Percentiles rank a stretch among this genome's conserved stretches.
Conservation (phyloP, 345 rosid genomes). For the Mercurialis annua region DNA sequence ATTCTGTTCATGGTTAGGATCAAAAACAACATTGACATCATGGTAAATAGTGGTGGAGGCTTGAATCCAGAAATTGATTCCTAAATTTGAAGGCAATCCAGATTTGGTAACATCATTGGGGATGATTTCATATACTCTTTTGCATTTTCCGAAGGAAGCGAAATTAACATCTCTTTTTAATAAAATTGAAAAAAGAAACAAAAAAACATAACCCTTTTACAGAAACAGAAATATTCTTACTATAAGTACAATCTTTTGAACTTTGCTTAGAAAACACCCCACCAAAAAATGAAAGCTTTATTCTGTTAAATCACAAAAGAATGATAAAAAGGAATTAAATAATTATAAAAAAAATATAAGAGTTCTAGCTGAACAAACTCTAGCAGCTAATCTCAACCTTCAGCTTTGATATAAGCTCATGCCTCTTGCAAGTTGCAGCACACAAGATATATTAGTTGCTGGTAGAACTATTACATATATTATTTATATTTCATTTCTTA, state of each 20-base stretch:
- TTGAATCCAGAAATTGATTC: constrained; percentile 43
- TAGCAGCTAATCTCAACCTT: too few species aligned
- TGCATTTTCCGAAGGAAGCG: constrained; percentile 27
- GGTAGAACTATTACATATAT: too few species aligned
- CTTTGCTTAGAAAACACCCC: constrained; percentile 16
- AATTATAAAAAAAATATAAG: too few species aligned
- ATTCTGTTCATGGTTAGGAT: constrained; percentile 70
- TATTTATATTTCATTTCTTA: too few species aligned
- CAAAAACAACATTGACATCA: constrained; percentile 66
- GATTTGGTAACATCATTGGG: constrained; percentile 33
- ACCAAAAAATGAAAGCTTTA: background rate
- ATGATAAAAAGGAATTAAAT: too few species aligned
- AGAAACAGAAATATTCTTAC: constrained; percentile 7
- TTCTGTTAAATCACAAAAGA: background rate
- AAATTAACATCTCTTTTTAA: constrained; percentile 20
- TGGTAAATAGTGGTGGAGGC: constrained; percentile 39
- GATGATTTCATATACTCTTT: constrained; percentile 25
- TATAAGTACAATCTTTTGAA: background rate
- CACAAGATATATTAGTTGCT: too few species aligned
- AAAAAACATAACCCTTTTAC: constrained; percentile 24
- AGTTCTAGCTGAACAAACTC: too few species aligned
- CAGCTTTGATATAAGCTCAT: too few species aligned
- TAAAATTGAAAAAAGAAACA: too few species aligned
- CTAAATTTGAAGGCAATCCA: constrained; percentile 27
- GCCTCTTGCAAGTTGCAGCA: too few species aligned